These are phyloP conservation scores for Sedum album DNA, from an alignment of 164 flowering plant species.

Conservation along the genomic window DNA sequence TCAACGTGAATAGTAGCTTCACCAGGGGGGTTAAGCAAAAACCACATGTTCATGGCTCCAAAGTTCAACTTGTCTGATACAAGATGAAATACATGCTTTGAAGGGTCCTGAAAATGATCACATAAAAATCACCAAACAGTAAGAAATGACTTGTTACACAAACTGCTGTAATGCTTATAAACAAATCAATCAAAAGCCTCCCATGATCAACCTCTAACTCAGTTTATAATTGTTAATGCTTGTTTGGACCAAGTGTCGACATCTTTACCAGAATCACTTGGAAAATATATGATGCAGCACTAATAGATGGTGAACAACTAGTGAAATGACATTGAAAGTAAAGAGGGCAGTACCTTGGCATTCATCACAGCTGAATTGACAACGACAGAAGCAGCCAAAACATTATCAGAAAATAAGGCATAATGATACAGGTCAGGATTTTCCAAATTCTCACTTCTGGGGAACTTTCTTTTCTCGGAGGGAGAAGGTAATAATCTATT, in stretches of 20 bases:
- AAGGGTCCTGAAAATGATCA: slow-evolving; percentile 65
- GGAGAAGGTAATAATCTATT: slow-evolving; percentile 82
- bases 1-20: slow-evolving; percentile 97
- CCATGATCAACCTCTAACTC: not conserved
- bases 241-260: not conserved
- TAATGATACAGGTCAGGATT: slow-evolving; percentile 84
- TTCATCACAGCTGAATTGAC: slow-evolving; percentile 86
- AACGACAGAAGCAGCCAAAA: slow-evolving; percentile 96
- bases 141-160: not conserved
- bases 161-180: not conserved
- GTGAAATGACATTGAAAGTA: not conserved
- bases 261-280: not conserved
- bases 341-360: slow-evolving; percentile 63
- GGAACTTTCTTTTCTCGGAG: slow-evolving; percentile 81
- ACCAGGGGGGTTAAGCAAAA: slow-evolving; percentile 89
- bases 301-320: not conserved
- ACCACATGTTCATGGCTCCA: slow-evolving; percentile 99
- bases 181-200: not conserved
- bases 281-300: not conserved
- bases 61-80: slow-evolving; percentile 93
- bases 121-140: slow-evolving; percentile 12
- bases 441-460: slow-evolving; percentile 81
- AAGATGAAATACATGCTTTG: slow-evolving; percentile 94
- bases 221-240: not conserved
- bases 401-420: slow-evolving; percentile 97